These are phyloP conservation scores for Blastosporella zonata DNA, from an alignment of 1,284 basidiomycete genomes.

Conservation along the genomic window DNA sequence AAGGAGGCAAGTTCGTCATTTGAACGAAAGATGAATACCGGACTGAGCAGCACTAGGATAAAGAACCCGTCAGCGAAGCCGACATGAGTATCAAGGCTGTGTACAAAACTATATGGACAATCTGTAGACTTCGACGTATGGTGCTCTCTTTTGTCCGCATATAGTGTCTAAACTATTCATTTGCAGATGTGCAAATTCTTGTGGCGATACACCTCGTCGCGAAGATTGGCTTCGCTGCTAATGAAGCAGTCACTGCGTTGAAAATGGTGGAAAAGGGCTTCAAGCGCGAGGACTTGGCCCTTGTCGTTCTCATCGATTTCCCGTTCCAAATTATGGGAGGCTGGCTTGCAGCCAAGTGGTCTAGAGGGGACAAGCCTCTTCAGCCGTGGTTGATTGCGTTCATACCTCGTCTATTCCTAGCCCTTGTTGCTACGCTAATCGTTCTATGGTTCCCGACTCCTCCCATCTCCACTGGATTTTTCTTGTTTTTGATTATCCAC, in stretches of 20 bases:
- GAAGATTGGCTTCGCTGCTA: slow-evolving; percentile 95
- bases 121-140: slow-evolving; percentile 88
- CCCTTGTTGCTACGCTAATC: slow-evolving; percentile 72
- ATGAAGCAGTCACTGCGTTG: slow-evolving; percentile 89
- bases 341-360: slow-evolving; percentile 95
- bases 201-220: slow-evolving; percentile 87
- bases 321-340: slow-evolving; percentile 97
- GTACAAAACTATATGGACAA: slow-evolving; percentile 93
- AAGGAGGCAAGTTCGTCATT: slow-evolving; percentile 62
- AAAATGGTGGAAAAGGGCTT: slow-evolving; percentile 98
- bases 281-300: slow-evolving; percentile 91
- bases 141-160: neutral
- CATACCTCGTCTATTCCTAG: slow-evolving; percentile 81
- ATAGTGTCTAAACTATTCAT: neutral
- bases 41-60: slow-evolving; percentile 47
- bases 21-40: neutral
- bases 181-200: slow-evolving; percentile 85
- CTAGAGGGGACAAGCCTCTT: slow-evolving; percentile 70
- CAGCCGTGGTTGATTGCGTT: slow-evolving; percentile 91
- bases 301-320: slow-evolving; percentile 95
- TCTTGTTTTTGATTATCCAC: slow-evolving; percentile 74
- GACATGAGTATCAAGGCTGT: slow-evolving; percentile 92
- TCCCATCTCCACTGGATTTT: slow-evolving; percentile 77
- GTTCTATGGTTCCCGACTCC: slow-evolving; percentile 84
- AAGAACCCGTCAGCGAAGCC: slow-evolving; percentile 66